Base-by-base conservation (phyloP, 768 basidiomycete species). In the Amanita fuliginea region DNA sequence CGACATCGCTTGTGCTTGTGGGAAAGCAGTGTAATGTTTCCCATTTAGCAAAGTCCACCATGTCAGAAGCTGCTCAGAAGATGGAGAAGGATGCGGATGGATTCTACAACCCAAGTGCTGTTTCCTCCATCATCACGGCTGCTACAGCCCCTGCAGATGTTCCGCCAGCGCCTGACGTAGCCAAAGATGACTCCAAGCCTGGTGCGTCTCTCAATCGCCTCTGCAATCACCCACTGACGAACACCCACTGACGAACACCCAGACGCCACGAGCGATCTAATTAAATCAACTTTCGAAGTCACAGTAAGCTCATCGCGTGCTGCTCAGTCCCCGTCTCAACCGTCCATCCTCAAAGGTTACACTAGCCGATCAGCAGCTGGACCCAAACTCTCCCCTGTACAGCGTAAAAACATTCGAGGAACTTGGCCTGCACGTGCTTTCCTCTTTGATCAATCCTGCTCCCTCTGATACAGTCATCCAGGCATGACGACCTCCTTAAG, bases 341-440 rank as follows among this genome's bases (percentile, higher is more conserved):
- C 18, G 21, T 53, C 21, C 19, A 16, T 37, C 32, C 18, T 13
- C 18, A 26, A 58, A 91, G 92, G 93, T 99, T 54, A 98, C 93
- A 16, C 76, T 98, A 51, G 93, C 93, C 44, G 94, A 98, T 68
- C 90, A 95, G 62, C 96, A 98, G 67, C 81, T 77, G 24, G 90
- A 99, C 61, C 88, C 92, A 35, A 84, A 95, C 61, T 98, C 95
- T n/a, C 96, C 95, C 3, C 67, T 99, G 13, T 95, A 77, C 66
- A 95, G 92, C 49, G 86, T 78, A 24, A 95, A 97, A 64, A 82
- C 86, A 0, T 99, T 99, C 55, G 93, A 99, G 62, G 87, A 97
- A 56, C 80, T 99, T 40, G 94, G 94, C 52, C 67, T 99, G 93
- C 97, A 33, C 59, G 91, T 76, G 4, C 9, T 26, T 28, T 36